Conservation (phyloP, 331 rosid genomes). For the Saraca asoca region DNA sequence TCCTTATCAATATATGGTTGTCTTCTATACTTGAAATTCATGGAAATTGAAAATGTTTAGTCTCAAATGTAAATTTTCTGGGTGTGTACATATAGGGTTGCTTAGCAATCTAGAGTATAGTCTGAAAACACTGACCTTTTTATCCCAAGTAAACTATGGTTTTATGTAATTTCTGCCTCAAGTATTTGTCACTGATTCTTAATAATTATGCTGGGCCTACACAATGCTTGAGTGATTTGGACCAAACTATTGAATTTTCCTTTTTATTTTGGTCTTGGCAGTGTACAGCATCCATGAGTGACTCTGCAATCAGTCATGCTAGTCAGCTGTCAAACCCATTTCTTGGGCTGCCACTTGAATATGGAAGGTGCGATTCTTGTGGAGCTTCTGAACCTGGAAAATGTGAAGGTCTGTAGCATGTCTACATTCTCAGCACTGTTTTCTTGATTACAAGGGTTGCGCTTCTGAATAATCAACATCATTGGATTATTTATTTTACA, state of each 20-base stretch:
- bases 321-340: conserved; percentile 89
- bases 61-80: conserved; percentile 22
- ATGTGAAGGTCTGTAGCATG: conserved; percentile 70
- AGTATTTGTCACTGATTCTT: conserved; percentile 13
- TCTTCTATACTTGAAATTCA: not conserved
- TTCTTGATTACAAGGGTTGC: conserved; percentile 11
- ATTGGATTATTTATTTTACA: conserved; percentile 44
- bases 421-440: conserved; percentile 20
- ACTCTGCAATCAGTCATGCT: conserved; percentile 72
- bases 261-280: conserved; percentile 40
- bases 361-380: conserved; percentile 91
- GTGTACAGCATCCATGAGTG: conserved; percentile 82
- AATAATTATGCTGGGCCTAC: not conserved
- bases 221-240: conserved; percentile 11
- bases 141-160: not conserved
- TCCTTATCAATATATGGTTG: not conserved
- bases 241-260: conserved; percentile 13
- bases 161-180: conserved; percentile 10
- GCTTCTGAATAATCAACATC: conserved; percentile 21
- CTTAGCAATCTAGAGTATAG: conserved; percentile 1
- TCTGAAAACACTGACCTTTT: conserved; percentile 11
- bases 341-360: conserved; percentile 91
- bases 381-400: conserved; percentile 83
- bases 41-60: not conserved
- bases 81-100: conserved; percentile 3